phyloP scores from a whole-genome alignment of 192 early-diverging fungal species.

The Podila minutissima region DNA sequence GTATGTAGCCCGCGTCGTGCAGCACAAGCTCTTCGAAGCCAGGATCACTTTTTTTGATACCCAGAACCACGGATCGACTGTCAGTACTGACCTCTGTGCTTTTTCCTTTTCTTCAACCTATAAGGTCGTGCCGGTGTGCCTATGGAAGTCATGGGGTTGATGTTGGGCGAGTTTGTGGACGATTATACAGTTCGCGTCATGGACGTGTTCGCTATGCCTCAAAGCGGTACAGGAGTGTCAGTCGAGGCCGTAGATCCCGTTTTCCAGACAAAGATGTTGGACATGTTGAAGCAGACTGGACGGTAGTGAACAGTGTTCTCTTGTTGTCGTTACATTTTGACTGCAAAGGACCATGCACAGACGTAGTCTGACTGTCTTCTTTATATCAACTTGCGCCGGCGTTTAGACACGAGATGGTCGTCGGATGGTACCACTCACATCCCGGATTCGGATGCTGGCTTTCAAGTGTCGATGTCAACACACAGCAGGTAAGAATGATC shows the following conservation, averaged over 20 bases:
- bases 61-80: neutral
- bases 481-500: slow-evolving; percentile 81
- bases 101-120: slow-evolving; percentile 13
- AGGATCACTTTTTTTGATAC: neutral
- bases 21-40: no score
- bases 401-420: slow-evolving; percentile 94
- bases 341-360: no score
- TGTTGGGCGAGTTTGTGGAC: slow-evolving; percentile 99
- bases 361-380: neutral
- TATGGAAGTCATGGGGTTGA: slow-evolving; percentile 99
- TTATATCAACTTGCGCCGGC: neutral
- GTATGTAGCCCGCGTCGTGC: slow-evolving; percentile 32
- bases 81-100: neutral
- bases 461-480: slow-evolving; percentile 98
- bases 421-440: slow-evolving; percentile 99
- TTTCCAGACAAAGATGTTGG: slow-evolving; percentile 99
- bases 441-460: slow-evolving; percentile 99
- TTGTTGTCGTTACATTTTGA: neutral
- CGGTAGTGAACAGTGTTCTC: slow-evolving; percentile 56
- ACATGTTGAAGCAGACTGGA: slow-evolving; percentile 99
- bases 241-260: slow-evolving; percentile 99
- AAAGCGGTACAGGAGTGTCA: slow-evolving; percentile 98
- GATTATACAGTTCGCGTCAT: slow-evolving; percentile 99
- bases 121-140: slow-evolving; percentile 95
- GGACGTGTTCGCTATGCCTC: slow-evolving; percentile 99